Evolutionary conservation across 1,284 basidiomycete genomes (phyloP), one percentile per base, ranked within the genome.

Genomic region (Cerioporus squamosus): DNA sequence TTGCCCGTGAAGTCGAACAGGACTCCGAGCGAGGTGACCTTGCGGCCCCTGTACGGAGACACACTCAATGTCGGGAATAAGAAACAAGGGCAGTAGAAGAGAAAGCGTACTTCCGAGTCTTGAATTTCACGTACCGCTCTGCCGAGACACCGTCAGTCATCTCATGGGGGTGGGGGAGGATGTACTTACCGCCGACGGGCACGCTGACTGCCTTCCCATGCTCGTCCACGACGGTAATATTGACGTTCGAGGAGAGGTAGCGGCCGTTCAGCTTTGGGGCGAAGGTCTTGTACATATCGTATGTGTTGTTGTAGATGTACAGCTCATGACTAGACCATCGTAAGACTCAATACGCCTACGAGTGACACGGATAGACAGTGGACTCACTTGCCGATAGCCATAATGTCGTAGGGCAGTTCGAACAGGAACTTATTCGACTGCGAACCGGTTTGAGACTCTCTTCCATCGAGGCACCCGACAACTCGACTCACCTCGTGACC

Each of bases 161-260:
- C 15, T 29, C 18, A 22, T 55, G 24, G 50, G 10, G 33, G n/a
- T 3, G 17, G 6, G 36, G 24, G 33, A 4, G 15, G n/a, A 7
- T 18, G n/a, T 2, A 74, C 77, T 66, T 69, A 79, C 85, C 82
- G 50, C 90, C 90, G 51, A 92, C 81, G 0, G 89, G 89, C 0
- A 85, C 80, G 64, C 74, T 85, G 58, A 81, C 75, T 3, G 65
- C 64, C 18, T 83, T 77, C 24, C 80, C 82, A 26, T 83, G 68
- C 45, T 81, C 74, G 65, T 85, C 80, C 9, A 78, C 64, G 9
- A 92, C 68, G 0, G 91, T 94, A 67, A 95, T 93, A 73, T 95
- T 93, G 46, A 85, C 91, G 68, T 95, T 95, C 3, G 89, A 92
- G 0, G 92, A 87, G 44, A 96, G 77, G 69, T 93, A 94, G 45